Conservation (phyloP, 805 yeast genomes). For the Maudiozyma turicensis region DNA sequence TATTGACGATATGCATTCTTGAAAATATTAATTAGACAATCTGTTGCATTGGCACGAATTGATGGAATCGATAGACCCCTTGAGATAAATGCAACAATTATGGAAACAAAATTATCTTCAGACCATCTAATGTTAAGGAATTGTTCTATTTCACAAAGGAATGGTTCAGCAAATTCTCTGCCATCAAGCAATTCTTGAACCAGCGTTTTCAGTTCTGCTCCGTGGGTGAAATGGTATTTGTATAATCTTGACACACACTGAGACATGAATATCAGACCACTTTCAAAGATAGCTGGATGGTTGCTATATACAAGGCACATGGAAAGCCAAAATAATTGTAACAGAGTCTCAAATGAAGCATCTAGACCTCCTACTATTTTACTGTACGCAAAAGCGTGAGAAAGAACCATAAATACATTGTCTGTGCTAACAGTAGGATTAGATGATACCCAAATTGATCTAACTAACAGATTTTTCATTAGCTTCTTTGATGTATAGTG, state of each 20-base stretch:
- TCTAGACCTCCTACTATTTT: conserved; percentile 33
- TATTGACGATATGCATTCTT: conserved; percentile 34
- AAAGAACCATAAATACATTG: conserved; percentile 24
- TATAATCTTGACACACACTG: conserved; percentile 29
- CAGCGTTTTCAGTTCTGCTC: not conserved
- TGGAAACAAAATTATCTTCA: conserved; percentile 40
- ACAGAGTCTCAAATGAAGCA: conserved; percentile 23
- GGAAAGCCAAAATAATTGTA: conserved; percentile 33
- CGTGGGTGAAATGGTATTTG: conserved; percentile 24
- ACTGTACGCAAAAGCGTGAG: conserved; percentile 34
- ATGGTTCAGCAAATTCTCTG: conserved; percentile 33
- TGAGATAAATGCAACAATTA: conserved; percentile 38
- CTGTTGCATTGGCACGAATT: conserved; percentile 40
- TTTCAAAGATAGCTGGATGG: conserved; percentile 31
- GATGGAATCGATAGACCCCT: conserved; percentile 55
- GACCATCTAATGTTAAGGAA: conserved; percentile 33
- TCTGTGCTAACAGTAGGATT: conserved; percentile 28
- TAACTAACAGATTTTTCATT: conserved; percentile 27
- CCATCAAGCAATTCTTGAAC: conserved; percentile 15
- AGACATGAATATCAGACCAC: conserved; percentile 32
- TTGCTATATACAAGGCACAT: conserved; percentile 27
- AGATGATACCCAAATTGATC: conserved; percentile 29
- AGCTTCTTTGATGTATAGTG: conserved; percentile 52
- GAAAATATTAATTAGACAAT: conserved; percentile 36
- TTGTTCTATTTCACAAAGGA: conserved; percentile 36